Base-by-base conservation (phyloP, 2,329 filamentous ascomycete species). In the Amesomyces nigricolor region DNA sequence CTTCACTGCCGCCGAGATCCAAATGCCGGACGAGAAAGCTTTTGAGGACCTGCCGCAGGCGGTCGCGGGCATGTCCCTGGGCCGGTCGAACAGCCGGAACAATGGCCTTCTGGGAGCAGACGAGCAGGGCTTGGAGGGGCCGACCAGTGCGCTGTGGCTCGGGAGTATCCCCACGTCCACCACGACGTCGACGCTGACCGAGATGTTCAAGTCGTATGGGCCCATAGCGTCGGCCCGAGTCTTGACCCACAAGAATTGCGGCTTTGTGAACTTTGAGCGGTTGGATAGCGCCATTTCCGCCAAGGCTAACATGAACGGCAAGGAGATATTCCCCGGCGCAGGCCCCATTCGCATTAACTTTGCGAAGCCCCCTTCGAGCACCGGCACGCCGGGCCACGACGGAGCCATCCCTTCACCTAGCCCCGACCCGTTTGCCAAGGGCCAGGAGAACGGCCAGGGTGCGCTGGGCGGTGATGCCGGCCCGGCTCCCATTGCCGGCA, bases 101-200 rank as follows among this genome's bases (percentile, higher is more conserved):
- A 78, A 88, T 68, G 77, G 82, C 58, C 78, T 87, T 37, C 81
- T 95, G 58, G 79, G 82, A 46, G 79, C 81, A 9, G 89, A 95
- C 57, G 90, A 96, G 61, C 83, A 84, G 61, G 88, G 83, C 38
- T 78, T 95, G 40, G 91, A 96, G 68, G 89, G 89, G 0, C 92
- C 92, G 17, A 97, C 94, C 11, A 87, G 91, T 65, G 91, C 94
- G 35, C 76, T 99, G 53, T 99, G 94, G 94, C 88, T 99, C 49
- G 94, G 94, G 53, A 96, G 92, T 71, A 96, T 99, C 57, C 94
- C 94, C 11, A 91, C 92, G 4, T 97, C 94, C 2, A 99, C 94
- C 2, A 99, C 94, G 0, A 91, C 94, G 10, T 95, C 92, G 1
- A 97, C 94, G 0, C 75, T 99, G 58, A 90, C 90, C 55, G 91